A percentile compares a stretch with the other conserved stretches of the same genome.
phyloP scores from a whole-genome alignment of 164 flowering plant genomes.

The Brasenia schreberi region DNA sequence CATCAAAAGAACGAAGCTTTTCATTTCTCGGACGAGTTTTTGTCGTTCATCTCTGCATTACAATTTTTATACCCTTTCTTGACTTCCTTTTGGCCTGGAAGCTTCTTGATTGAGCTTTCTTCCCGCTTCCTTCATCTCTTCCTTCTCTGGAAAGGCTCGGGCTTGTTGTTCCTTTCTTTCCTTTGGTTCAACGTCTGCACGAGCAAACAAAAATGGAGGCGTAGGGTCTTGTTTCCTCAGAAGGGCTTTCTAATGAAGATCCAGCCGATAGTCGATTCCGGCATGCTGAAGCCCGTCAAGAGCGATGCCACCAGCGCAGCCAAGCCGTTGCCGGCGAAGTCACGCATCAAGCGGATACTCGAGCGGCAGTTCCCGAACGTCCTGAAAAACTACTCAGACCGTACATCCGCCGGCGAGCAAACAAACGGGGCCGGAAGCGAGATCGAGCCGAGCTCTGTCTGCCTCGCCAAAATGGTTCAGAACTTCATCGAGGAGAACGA shows the following conservation, averaged over 20 bases:
- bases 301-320: conserved; percentile 17
- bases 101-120: not conserved
- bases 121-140: not conserved
- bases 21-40: too few species aligned
- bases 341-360: conserved; percentile 64
- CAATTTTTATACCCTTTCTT: too few species aligned
- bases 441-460: conserved; percentile 82
- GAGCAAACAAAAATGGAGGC: not conserved
- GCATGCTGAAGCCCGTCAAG: conserved; percentile 9
- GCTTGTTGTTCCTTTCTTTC: not conserved
- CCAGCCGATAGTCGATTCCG: conserved; percentile 53
- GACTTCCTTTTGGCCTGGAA: not conserved
- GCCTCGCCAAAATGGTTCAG: conserved; percentile 79
- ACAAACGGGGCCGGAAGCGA: conserved; percentile 20
- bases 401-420: conserved; percentile 12
- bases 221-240: not conserved
- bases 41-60: too few species aligned
- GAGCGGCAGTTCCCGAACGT: conserved; percentile 63
- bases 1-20: too few species aligned
- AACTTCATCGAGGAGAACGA: conserved; percentile 68
- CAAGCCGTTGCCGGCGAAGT: conserved; percentile 44
- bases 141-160: not conserved
- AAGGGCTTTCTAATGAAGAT: conserved; percentile 67
- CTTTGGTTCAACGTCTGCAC: not conserved
- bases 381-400: conserved; percentile 38